Percentiles rank a stretch among this genome's conserved stretches.
These are phyloP conservation scores for Chytriomyces hyalinus DNA, from an alignment of 192 early-diverging fungal species.

Conservation along the genomic window DNA sequence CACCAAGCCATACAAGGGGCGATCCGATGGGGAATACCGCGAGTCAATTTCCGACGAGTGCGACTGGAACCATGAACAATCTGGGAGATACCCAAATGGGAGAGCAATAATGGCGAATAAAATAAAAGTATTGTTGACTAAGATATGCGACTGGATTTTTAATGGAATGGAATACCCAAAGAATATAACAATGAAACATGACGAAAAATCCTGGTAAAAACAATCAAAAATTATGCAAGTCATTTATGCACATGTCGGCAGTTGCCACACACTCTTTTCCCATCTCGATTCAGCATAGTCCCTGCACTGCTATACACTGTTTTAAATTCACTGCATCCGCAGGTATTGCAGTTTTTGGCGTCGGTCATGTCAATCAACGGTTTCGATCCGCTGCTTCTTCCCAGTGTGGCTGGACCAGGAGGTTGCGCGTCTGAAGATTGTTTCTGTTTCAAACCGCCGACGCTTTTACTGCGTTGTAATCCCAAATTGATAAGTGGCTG, in stretches of 20 bases:
- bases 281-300: background rate
- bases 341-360: conserved; percentile 45
- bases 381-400: conserved; percentile 12
- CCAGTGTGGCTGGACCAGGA: background rate
- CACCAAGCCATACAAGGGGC: background rate
- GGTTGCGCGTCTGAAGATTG: no score
- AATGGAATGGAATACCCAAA: no score
- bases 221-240: background rate
- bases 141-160: no score
- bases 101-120: no score
- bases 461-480: background rate
- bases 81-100: no score
- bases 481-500: background rate
- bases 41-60: no score
- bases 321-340: conserved; percentile 53
- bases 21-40: no score
- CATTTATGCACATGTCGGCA: conserved; percentile 33
- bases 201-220: no score
- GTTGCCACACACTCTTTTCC: conserved; percentile 35
- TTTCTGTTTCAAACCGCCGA: background rate
- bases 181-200: no score
- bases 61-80: no score
- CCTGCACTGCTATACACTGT: conserved; percentile 9
- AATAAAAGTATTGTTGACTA: no score
- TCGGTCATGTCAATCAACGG: conserved; percentile 52